A percentile compares a stretch with the other conserved stretches of the same genome.
Conservation (phyloP, 106 monocot species). For the Dendrobium catenatum region DNA sequence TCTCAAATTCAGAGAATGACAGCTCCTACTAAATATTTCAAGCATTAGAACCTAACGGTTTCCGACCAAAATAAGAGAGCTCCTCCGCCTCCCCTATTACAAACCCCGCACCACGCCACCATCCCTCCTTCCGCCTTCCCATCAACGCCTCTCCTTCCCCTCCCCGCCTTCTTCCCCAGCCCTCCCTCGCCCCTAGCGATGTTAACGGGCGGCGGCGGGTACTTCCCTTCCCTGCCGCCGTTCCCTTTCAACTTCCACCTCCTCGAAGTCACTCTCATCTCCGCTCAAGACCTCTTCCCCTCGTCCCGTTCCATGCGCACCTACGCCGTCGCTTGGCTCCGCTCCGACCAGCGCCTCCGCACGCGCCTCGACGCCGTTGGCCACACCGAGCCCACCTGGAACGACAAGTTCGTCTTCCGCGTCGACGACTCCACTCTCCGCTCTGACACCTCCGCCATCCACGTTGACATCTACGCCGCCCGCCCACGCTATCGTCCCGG, state of each 20-base stretch:
- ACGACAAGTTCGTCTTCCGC: constrained; percentile 66
- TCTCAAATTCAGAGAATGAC: background rate
- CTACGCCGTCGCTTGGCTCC: constrained; percentile 30
- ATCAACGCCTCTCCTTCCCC: background rate
- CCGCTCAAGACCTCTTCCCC: constrained; percentile 34
- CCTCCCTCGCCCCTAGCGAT: too few relatives aligned
- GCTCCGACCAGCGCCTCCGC: constrained; percentile 17
- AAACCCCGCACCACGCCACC: too few relatives aligned
- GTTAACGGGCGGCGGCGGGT: constrained; percentile 1
- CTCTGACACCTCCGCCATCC: constrained; percentile 50
- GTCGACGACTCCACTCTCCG: constrained; percentile 37
- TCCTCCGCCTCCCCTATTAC: background rate
- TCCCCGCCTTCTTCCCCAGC: background rate
- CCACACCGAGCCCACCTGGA: constrained; percentile 51
- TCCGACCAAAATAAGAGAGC: background rate
- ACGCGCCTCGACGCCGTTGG: constrained; percentile 30
- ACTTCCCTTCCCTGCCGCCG: constrained; percentile 6
- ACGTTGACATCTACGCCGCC: constrained; percentile 31
- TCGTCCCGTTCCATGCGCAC: constrained; percentile 13
- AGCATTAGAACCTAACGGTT: background rate
- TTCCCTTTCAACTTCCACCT: constrained; percentile 20
- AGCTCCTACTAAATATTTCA: background rate
- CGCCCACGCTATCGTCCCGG: constrained; percentile 12
- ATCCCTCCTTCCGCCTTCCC: too few relatives aligned
- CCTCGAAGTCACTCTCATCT: constrained; percentile 41